Percentiles rank a stretch among this genome's conserved stretches.
These are phyloP conservation scores for Hericium erinaceus DNA, from an alignment of 768 basidiomycete species.

Conservation along the genomic window DNA sequence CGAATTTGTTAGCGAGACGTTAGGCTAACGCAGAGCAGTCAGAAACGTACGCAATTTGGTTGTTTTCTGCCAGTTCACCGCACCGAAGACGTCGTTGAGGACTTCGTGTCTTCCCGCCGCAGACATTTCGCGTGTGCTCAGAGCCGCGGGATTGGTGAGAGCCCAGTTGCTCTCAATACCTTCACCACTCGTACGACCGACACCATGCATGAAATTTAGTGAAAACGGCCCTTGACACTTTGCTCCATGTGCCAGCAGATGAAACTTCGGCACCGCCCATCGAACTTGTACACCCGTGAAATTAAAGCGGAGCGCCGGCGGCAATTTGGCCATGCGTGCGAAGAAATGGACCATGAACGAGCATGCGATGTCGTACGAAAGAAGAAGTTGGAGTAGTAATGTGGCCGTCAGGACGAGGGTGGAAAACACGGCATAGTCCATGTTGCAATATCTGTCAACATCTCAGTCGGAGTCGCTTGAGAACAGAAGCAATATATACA, in stretches of 20 bases:
- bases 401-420: too few species aligned
- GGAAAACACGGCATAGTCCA: too few species aligned
- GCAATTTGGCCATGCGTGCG: background rate
- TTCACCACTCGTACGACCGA: constrained; percentile 12
- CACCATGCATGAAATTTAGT: background rate
- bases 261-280: constrained; percentile 5
- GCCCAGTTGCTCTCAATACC: constrained; percentile 14
- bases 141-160: constrained; percentile 2
- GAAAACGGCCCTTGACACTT: constrained; percentile 12
- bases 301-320: background rate
- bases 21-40: background rate
- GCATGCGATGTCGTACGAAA: background rate
- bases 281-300: background rate
- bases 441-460: too few species aligned
- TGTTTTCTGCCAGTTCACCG: background rate
- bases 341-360: background rate
- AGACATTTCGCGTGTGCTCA: constrained; percentile 10
- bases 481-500: too few species aligned
- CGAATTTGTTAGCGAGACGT: background rate
- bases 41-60: background rate
- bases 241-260: constrained; percentile 12
- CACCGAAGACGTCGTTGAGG: constrained; percentile 4
- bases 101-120: constrained; percentile 5
- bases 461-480: too few species aligned
- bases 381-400: too few species aligned